Percentiles rank a stretch among this genome's conserved stretches.
Conservation (phyloP, 352 stramenopile species). For the Saprolegnia diclina region DNA sequence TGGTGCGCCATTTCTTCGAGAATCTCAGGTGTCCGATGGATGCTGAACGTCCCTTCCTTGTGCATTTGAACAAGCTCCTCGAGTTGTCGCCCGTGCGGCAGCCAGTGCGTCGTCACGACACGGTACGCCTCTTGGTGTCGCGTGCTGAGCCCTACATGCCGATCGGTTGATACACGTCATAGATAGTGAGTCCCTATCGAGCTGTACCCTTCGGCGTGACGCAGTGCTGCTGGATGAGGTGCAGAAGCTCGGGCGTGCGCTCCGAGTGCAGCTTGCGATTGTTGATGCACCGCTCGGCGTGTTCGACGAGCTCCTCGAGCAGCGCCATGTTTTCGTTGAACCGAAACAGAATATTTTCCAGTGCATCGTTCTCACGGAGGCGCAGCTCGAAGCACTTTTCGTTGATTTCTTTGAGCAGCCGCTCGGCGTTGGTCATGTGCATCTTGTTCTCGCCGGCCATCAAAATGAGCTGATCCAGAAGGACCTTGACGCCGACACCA, state of each 20-base stretch:
- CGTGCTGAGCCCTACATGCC: conserved; percentile 32
- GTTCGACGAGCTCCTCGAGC: conserved; percentile 46
- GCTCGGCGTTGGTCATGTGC: conserved; percentile 64
- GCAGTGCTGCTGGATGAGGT: conserved; percentile 58
- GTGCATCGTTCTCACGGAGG: conserved; percentile 38
- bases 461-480: conserved; percentile 48
- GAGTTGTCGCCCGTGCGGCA: conserved; percentile 43
- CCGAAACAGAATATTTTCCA: conserved; percentile 37
- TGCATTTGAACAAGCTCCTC: conserved; percentile 69
- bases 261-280: conserved; percentile 72
- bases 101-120: conserved; percentile 58
- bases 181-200: neutral
- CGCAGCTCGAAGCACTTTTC: conserved; percentile 57
- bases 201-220: conserved; percentile 38
- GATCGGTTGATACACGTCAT: neutral
- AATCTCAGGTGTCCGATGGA: conserved; percentile 62
- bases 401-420: conserved; percentile 50
- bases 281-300: conserved; percentile 60
- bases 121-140: conserved; percentile 54
- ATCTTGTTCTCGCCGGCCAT: conserved; percentile 69
- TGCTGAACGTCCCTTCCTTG: conserved; percentile 68
- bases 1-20: conserved; percentile 60
- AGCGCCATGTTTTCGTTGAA: conserved; percentile 40
- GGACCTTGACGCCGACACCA: conserved; percentile 55
- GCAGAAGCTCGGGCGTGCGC: conserved; percentile 51